phyloP scores from a whole-genome alignment of 768 basidiomycete species.

The Mycena alexandri region DNA sequence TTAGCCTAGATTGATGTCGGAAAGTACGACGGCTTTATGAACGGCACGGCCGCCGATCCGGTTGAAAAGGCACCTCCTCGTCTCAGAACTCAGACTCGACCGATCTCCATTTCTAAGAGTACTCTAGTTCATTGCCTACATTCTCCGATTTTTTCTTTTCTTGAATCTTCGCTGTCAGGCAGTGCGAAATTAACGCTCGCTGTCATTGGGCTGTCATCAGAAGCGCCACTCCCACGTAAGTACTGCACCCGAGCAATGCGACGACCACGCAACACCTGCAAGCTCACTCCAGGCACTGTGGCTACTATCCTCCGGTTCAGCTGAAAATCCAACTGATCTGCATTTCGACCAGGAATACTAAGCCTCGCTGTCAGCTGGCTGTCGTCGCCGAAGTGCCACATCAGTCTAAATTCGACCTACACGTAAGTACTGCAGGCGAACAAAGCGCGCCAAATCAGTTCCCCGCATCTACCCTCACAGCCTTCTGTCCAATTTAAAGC shows the following conservation, averaged over 20 bases:
- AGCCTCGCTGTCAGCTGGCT: neutral
- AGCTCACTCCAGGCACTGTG: too few relatives aligned
- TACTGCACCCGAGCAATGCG: too few relatives aligned
- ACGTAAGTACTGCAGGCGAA: neutral
- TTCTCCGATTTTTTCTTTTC: neutral
- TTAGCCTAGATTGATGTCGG: neutral
- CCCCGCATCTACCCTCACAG: constrained; percentile 8
- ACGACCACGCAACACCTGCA: too few relatives aligned
- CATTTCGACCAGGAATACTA: neutral
- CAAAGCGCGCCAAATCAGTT: constrained; percentile 6
- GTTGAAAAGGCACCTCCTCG: too few relatives aligned
- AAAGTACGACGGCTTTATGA: too few relatives aligned
- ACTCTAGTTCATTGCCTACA: constrained; percentile 3
- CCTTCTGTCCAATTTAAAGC: constrained; percentile 5
- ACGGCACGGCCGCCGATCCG: too few relatives aligned
- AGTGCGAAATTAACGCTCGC: constrained; percentile 1
- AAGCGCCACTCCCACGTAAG: neutral
- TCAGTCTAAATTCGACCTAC: constrained; percentile 4
- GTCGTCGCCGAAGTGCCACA: neutral
- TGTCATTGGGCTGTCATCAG: constrained; percentile 6
- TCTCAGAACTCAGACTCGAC: too few relatives aligned
- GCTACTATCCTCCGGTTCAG: neutral
- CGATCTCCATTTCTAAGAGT: too few relatives aligned
- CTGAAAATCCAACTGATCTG: neutral
- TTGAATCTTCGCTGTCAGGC: neutral